Conservation (phyloP, 2,329 filamentous ascomycete species). For the Ramularia endophylla region DNA sequence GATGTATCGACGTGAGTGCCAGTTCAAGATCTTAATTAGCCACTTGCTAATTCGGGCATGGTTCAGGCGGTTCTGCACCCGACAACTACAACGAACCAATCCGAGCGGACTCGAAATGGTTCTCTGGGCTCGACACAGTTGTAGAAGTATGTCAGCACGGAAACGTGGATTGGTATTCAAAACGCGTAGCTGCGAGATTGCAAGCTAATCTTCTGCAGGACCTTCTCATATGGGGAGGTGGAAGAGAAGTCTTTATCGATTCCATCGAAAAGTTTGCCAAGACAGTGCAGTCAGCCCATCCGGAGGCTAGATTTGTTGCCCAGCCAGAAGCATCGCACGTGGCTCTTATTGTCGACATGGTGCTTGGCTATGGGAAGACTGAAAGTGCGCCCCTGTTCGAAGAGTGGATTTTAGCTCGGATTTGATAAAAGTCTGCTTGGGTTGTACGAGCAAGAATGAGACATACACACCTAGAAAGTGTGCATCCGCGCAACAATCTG, state of each 20-base stretch:
- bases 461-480: too few relatives aligned
- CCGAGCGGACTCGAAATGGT: slow-evolving; percentile 49
- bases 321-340: slow-evolving; percentile 35
- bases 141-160: slow-evolving; percentile 21
- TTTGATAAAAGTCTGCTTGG: slow-evolving; percentile 20
- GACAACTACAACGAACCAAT: slow-evolving; percentile 52
- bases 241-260: slow-evolving; percentile 52
- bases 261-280: slow-evolving; percentile 47
- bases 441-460: too few relatives aligned
- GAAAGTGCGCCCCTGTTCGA: slow-evolving; percentile 32
- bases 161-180: too few relatives aligned
- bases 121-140: slow-evolving; percentile 40
- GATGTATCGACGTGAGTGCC: too few relatives aligned
- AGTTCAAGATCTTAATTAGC: too few relatives aligned
- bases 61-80: slow-evolving; percentile 6
- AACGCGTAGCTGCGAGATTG: too few relatives aligned
- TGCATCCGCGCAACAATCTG: too few relatives aligned
- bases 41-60: too few relatives aligned
- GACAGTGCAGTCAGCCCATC: slow-evolving; percentile 41
- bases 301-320: slow-evolving; percentile 31
- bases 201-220: slow-evolving; percentile 25
- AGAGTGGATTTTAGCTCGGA: slow-evolving; percentile 34
- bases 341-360: slow-evolving; percentile 37
- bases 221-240: slow-evolving; percentile 50
- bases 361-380: slow-evolving; percentile 35